Conservation (phyloP, 495 filamentous ascomycete genomes). For the Trypethelium eluteriae region DNA sequence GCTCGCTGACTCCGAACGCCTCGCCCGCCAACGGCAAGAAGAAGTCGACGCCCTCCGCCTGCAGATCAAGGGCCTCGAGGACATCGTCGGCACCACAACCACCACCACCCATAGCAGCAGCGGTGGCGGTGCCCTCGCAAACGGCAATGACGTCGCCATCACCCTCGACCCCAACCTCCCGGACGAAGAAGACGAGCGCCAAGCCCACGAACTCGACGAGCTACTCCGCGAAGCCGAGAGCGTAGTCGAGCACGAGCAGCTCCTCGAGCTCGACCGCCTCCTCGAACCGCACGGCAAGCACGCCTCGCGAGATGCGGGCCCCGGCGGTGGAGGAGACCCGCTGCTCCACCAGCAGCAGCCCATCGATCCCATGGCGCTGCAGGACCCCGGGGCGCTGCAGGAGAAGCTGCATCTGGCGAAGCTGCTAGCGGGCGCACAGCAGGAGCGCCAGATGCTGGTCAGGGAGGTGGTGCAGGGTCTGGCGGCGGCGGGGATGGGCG, state of each 20-base stretch:
- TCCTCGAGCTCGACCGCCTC: constrained; percentile 16
- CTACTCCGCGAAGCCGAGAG: constrained; percentile 59
- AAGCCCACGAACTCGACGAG: constrained; percentile 39
- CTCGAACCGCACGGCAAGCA: background rate
- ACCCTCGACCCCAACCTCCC: constrained; percentile 44
- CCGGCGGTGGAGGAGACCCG: background rate
- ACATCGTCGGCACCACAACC: constrained; percentile 34
- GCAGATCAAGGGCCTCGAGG: constrained; percentile 42
- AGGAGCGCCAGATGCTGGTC: constrained; percentile 29
- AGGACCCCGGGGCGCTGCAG: constrained; percentile 16
- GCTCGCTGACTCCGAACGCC: constrained; percentile 49
- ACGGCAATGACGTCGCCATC: constrained; percentile 10
- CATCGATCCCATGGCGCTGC: background rate
- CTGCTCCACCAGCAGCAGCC: background rate
- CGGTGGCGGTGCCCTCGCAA: too few species aligned
- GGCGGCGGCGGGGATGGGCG: constrained; percentile 30
- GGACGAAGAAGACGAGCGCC: constrained; percentile 51
- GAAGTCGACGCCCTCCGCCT: constrained; percentile 47
- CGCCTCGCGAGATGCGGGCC: background rate
- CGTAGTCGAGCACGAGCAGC: constrained; percentile 58
- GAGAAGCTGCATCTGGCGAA: constrained; percentile 27
- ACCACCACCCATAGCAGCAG: constrained; percentile 34
- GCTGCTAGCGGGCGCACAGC: constrained; percentile 25
- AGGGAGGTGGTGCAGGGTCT: constrained; percentile 29
- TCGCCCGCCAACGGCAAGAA: constrained; percentile 45